Evolutionary conservation across 1,139 yeast genomes (phyloP), one percentile per base, ranked within the genome.

Genomic region (Lodderomyces metapsilosis): DNA sequence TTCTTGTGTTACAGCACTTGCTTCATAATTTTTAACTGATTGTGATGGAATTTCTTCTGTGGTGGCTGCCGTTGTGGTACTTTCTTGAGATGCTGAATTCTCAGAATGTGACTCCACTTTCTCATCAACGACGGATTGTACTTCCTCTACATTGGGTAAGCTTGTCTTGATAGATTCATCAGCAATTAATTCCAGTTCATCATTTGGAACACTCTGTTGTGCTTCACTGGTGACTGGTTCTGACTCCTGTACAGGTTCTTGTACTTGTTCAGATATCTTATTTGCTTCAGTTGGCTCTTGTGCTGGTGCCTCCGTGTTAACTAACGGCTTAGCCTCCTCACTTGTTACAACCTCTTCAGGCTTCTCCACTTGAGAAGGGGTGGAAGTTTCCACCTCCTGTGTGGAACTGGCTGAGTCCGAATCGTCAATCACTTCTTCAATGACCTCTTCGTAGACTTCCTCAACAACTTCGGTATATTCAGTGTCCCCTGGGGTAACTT

Each of bases 401-500:
- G 18, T 13, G 8, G 12, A 36, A 34, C 17, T 21, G 5, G 13
- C 11, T 9, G 18, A 4, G 3, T 3, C 25, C 8, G 17, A 13
- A 2, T 21, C 25, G 3, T 13, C 18, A 8, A 7, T 7, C 25
- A 16, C 24, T n/a, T 20, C 36, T 12, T 33, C 36, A 13, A 7
- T 7, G 17, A 16, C 24, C 5, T 20, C 36, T 12, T 33, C 36
- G 17, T 20, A 18, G 4, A 15, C 28, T 7, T 23, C 37, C 12
- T 21, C 22, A 16, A 34, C 13, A 28, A 8, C 16, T 23, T 35
- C 25, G 20, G 33, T 23, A 20, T 33, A 11, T 34, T 22, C 31
- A 18, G 11, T 23, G 16, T 36, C 37, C 39, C n/a, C 42, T 9
- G 37, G n/a, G n/a, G n/a, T n/a, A n/a, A n/a, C n/a, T n/a, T n/a